Evolutionary conservation across 345 rosid species (phyloP), one percentile per base, ranked within the genome.

Genomic region (Hypericum androsaemum): DNA sequence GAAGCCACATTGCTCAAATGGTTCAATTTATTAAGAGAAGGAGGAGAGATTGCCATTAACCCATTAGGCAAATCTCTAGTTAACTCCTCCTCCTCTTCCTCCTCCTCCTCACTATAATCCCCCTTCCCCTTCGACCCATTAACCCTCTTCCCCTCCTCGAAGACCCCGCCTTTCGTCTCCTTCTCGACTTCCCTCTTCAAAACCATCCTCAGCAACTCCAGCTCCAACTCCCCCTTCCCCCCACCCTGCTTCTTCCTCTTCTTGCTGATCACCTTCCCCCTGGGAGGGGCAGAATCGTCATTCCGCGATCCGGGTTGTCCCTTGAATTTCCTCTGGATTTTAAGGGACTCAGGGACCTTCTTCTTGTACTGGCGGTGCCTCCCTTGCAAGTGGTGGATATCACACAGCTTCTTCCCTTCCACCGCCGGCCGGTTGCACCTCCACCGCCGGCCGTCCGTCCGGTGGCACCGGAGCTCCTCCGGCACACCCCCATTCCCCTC

Each of bases 361-460:
- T 68, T 65, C 66, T 61, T 81, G 36, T 60, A 48, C 65, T 82
- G 84, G 16, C 80, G 73, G 15, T 65, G 89, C 16, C 51, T 72
- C 0, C 81, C 95, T 59, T 83, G 94, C 2, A 84, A 69, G 67
- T 76, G 70, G 41, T 92, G 98, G 63, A 71, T 50, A 59, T 92
- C 96, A 49, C 96, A 92, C 57, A 84, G 82, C 80, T 83, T 92
- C 73, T 74, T 80, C 9, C 80, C 86, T 15, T 77, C 88, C 76
- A 72, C 52, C 14, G 83, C 97, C n/a, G 77, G 79, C 47, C 87
- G 67, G 58, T 61, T 66, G 79, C 98, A 92, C 72, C 98, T 70
- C 98, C 98, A 88, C 70, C 79, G 79, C 72, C 84, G 70, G 7
- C 98, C 97, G 58, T 92, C 98, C 6, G 94, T 88, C 53, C 98